Percentiles rank a stretch among this genome's conserved stretches.
These are phyloP conservation scores for Linum trigynum DNA, from an alignment of 345 rosid species.

Conservation along the genomic window DNA sequence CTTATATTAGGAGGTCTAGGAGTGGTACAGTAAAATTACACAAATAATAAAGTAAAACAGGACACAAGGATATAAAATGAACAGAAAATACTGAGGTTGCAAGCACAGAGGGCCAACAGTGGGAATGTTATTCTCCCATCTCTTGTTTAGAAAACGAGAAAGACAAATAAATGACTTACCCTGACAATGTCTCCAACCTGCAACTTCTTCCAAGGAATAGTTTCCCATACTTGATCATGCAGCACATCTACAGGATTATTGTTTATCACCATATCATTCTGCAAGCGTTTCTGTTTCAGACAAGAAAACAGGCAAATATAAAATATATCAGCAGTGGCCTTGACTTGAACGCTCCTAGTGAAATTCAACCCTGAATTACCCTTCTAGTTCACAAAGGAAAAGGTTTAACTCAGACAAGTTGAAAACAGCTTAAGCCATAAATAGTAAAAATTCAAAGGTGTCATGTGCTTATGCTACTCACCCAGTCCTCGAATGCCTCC, in stretches of 20 bases:
- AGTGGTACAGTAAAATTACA: too few species aligned
- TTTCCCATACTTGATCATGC: constrained; percentile 75
- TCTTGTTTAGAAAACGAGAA: too few species aligned
- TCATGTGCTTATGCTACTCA: constrained; percentile 20
- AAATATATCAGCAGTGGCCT: constrained; percentile 12
- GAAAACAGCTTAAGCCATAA: constrained; percentile 3
- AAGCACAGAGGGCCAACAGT: too few species aligned
- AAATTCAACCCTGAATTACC: not conserved
- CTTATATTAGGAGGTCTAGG: too few species aligned
- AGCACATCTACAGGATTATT: constrained; percentile 67
- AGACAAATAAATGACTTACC: constrained; percentile 36
- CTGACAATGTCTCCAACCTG: constrained; percentile 95
- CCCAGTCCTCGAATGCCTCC: constrained; percentile 99
- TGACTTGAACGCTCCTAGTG: not conserved
- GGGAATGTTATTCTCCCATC: too few species aligned
- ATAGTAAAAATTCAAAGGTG: constrained; percentile 11
- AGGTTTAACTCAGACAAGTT: not conserved
- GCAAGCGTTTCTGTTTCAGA: constrained; percentile 80
- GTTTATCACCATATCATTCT: constrained; percentile 89
- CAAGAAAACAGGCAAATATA: constrained; percentile 8
- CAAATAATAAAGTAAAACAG: too few species aligned
- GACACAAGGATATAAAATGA: too few species aligned
- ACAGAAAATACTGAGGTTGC: too few species aligned
- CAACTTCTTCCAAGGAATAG: constrained; percentile 81
- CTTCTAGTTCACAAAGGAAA: not conserved